Base-by-base conservation (phyloP, 352 stramenopile genomes). In the Blastocystis sp. region DNA sequence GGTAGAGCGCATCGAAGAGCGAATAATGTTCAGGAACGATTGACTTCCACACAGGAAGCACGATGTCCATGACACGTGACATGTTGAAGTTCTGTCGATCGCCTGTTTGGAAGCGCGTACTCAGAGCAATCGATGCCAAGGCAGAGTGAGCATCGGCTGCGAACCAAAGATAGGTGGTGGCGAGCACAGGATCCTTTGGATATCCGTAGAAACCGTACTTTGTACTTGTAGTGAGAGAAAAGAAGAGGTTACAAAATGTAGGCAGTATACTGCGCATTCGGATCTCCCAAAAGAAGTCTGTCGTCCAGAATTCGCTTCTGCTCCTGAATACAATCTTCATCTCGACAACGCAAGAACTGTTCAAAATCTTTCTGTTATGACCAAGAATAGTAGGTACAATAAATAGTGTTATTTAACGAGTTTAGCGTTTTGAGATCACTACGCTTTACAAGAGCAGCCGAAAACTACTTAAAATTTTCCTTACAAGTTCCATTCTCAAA, bases 1-100 rank as follows among this genome's bases (percentile, higher is more conserved):
- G 24, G 56, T 85, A 85, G 47, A 85, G 50, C 1, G 73, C 45
- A n/a, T 85, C 73, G 39, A 85, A 85, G 18, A 85, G 73, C 59
- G 24, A 54, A 43, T 41, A 56, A 34, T 85, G 59, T 3, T 34
- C n/a, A 24, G 37, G 20, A 43, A 53, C 53, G 16, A 85, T 26
- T 7, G 18, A n/a, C 13, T 39, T 26, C 73, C 73, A 85, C 18
- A 26, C 47, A 24, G 73, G 73, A 41, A 68, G 26, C 5, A 68
- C 55, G 50, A 69, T 66, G 18, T 85, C 53, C 7, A 55, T 37
- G 24, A 43, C 45, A 24, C 39, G 59, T 5, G 50, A 69, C 34
- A 34, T 6, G 26, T 85, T 85, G 16, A 85, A 26, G 9, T 18
- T 24, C 20, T 85, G 34, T 13, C 63, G 53, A n/a, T 85, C 53